Conservation (phyloP, 352 stramenopile genomes). For the Globisporangium mamillatum region DNA sequence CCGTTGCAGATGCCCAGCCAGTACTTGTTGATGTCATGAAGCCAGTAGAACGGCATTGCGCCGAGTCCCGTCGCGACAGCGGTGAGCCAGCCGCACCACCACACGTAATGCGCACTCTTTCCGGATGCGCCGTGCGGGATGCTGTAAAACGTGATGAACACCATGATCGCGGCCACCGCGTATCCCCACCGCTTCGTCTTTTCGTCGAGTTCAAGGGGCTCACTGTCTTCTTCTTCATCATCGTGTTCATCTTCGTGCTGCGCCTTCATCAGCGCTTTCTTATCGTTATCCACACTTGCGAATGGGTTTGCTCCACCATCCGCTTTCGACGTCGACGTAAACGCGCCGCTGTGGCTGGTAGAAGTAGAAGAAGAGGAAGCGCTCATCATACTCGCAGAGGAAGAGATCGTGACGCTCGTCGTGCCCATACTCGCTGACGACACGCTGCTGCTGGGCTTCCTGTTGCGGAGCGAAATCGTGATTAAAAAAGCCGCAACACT, state of each 20-base stretch:
- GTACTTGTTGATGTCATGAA: conserved; percentile 91
- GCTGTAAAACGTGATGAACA: conserved; percentile 67
- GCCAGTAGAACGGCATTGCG: conserved; percentile 94
- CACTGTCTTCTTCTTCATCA: conserved; percentile 14
- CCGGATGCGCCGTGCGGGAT: conserved; percentile 35
- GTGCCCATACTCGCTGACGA: conserved; percentile 7
- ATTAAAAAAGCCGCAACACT: background rate
- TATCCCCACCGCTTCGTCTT: conserved; percentile 39
- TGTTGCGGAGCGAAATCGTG: conserved; percentile 19
- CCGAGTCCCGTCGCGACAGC: conserved; percentile 94
- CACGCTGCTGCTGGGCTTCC: conserved; percentile 13
- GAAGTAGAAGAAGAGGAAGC: background rate
- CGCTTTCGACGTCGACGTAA: background rate
- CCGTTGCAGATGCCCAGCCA: conserved; percentile 95
- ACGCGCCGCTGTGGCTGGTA: conserved; percentile 4
- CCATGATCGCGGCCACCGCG: conserved; percentile 41
- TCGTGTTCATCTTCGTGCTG: background rate
- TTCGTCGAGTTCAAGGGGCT: conserved; percentile 24
- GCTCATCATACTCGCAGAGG: background rate
- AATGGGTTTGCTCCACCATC: background rate
- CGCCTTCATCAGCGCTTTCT: conserved; percentile 15
- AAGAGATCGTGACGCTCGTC: conserved; percentile 14
- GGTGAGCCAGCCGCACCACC: conserved; percentile 98
- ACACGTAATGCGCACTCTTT: conserved; percentile 90
- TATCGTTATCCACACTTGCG: conserved; percentile 15